These are phyloP conservation scores for Malassezia pachydermatis DNA, from an alignment of 1,284 basidiomycete species.

Conservation along the genomic window DNA sequence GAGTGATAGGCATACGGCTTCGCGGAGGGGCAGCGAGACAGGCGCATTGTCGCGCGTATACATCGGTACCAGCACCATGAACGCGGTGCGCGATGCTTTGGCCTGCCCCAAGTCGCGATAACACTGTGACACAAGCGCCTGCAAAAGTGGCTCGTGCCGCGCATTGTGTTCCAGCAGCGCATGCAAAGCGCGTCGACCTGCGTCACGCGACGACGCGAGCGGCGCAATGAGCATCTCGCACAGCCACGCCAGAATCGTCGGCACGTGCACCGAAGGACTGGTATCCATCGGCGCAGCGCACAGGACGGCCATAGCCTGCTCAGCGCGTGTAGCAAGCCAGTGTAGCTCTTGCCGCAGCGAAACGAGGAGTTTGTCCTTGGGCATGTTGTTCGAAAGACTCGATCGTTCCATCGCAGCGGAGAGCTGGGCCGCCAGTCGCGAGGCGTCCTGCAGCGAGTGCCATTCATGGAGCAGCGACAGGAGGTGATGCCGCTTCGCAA, in stretches of 20 bases:
- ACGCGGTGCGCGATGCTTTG: constrained; percentile 55
- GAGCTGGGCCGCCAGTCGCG: constrained; percentile 65
- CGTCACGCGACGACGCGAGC: constrained; percentile 47
- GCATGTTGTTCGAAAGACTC: constrained; percentile 44
- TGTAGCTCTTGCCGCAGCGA: constrained; percentile 56
- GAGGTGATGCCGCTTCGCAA: constrained; percentile 65
- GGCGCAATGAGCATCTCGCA: constrained; percentile 50
- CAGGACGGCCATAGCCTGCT: constrained; percentile 64
- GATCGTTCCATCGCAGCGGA: constrained; percentile 57
- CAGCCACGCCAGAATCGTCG: constrained; percentile 51
- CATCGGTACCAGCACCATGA: constrained; percentile 68
- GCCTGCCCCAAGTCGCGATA: constrained; percentile 56
- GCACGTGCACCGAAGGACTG: constrained; percentile 45
- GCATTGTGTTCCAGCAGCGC: constrained; percentile 61
- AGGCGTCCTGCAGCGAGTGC: constrained; percentile 68
- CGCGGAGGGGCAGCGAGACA: constrained; percentile 62
- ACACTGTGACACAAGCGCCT: constrained; percentile 62
- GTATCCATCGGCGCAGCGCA: constrained; percentile 10
- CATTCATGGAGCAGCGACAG: constrained; percentile 85
- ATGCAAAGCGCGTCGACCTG: constrained; percentile 60
- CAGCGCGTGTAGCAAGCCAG: constrained; percentile 61
- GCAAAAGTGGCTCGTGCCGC: constrained; percentile 58
- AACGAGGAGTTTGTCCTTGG: constrained; percentile 32
- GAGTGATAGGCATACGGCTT: constrained; percentile 57
- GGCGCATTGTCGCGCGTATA: constrained; percentile 55